Conservation (phyloP, 1,284 basidiomycete species). For the Albatrellus sp. region DNA sequence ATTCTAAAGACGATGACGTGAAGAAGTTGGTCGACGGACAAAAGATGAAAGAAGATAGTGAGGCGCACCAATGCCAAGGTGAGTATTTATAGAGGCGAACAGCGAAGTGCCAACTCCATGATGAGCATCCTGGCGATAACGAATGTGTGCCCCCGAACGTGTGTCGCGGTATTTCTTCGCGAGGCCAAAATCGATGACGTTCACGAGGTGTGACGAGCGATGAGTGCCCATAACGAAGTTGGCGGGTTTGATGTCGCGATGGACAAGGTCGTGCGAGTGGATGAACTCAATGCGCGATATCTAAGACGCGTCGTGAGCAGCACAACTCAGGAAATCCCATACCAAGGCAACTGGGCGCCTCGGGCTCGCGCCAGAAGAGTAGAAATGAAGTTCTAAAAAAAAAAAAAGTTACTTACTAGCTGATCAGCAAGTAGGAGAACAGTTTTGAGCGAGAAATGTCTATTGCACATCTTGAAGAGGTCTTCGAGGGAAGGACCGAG, state of each 20-base stretch:
- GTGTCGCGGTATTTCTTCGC: conserved; percentile 92
- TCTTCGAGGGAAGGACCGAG: conserved; percentile 90
- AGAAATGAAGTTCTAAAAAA: background rate
- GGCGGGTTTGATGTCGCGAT: conserved; percentile 94
- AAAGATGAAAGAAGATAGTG: background rate
- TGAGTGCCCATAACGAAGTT: conserved; percentile 3
- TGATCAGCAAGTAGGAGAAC: conserved; percentile 88
- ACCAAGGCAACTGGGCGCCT: conserved; percentile 8
- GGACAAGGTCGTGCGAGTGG: conserved; percentile 64
- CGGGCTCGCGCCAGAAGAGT: background rate
- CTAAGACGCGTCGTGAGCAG: conserved; percentile 21
- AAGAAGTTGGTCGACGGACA: background rate
- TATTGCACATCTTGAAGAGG: conserved; percentile 91
- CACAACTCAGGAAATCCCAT: conserved; percentile 6
- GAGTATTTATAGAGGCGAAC: conserved; percentile 93
- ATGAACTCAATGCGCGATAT: conserved; percentile 67
- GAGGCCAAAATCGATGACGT: conserved; percentile 79
- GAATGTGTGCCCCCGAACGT: conserved; percentile 79
- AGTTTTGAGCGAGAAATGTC: conserved; percentile 87
- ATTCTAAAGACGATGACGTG: conserved; percentile 34
- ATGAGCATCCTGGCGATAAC: conserved; percentile 84
- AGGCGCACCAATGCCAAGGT: conserved; percentile 71
- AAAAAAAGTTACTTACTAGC: conserved; percentile 55
- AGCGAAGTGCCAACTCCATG: conserved; percentile 86
- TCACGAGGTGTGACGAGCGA: conserved; percentile 1